These are phyloP conservation scores for Berberis vulgaris DNA, from an alignment of 164 flowering plant genomes.

Conservation along the genomic window DNA sequence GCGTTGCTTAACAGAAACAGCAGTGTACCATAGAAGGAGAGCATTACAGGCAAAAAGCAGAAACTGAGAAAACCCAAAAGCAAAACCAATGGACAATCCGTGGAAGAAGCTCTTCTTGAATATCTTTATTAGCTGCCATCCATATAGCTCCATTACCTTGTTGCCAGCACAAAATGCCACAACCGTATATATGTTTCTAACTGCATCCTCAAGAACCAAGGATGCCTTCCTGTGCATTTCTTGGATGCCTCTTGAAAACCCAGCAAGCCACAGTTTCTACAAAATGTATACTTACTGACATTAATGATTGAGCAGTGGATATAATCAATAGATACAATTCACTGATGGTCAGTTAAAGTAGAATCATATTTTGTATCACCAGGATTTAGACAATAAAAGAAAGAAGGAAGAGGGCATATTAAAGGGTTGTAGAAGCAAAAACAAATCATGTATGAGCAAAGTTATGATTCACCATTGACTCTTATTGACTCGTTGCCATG, in stretches of 20 bases:
- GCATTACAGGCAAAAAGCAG: constrained; percentile 96
- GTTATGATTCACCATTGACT: too few species aligned
- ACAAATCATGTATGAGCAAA: too few species aligned
- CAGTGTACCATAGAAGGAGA: constrained; percentile 93
- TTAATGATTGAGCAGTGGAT: background rate
- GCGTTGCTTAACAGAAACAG: constrained; percentile 39
- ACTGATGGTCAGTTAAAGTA: too few species aligned
- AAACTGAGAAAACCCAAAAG: constrained; percentile 96
- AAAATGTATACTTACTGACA: constrained; percentile 14
- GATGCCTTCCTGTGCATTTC: constrained; percentile 98
- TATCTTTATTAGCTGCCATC: constrained; percentile 58
- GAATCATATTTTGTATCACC: too few species aligned
- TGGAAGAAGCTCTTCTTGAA: constrained; percentile 78
- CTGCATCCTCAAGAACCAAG: constrained; percentile 96
- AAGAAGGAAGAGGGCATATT: too few species aligned
- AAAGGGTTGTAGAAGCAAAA: too few species aligned
- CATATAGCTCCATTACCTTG: constrained; percentile 94
- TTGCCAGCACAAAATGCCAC: constrained; percentile 97
- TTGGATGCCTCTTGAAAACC: constrained; percentile 95
- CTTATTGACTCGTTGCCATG: too few species aligned
- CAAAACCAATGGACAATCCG: constrained; percentile 89
- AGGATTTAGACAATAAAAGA: too few species aligned
- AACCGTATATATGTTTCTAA: constrained; percentile 92
- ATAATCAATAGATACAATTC: too few species aligned
- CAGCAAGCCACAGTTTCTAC: constrained; percentile 98